A percentile compares a stretch with the other conserved stretches of the same genome.
Conservation (phyloP, 768 basidiomycete genomes). For the Boletus coccyginus region DNA sequence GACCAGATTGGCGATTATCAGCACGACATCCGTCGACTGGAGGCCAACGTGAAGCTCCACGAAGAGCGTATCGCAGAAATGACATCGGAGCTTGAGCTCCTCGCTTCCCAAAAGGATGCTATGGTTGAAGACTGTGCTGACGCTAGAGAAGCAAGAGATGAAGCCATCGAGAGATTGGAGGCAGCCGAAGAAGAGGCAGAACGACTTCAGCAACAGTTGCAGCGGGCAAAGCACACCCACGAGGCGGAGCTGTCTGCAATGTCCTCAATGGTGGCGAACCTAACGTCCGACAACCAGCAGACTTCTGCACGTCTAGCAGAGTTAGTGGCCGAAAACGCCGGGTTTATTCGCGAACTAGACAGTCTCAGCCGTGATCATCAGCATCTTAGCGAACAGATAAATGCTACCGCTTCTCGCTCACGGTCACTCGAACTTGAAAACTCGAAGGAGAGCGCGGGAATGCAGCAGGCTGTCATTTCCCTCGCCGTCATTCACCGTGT, state of each 20-base stretch:
- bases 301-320: constrained; percentile 14
- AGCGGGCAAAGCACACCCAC: constrained; percentile 21
- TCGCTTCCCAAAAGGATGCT: constrained; percentile 65
- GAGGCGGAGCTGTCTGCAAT: constrained; percentile 37
- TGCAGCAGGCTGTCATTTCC: constrained; percentile 20
- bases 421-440: constrained; percentile 10
- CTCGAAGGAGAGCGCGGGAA: constrained; percentile 3
- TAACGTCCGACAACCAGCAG: constrained; percentile 33
- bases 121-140: constrained; percentile 86
- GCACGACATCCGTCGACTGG: constrained; percentile 73
- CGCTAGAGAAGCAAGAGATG: constrained; percentile 70
- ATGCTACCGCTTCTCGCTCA: constrained; percentile 3
- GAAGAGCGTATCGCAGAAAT: constrained; percentile 74
- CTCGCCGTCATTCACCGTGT: constrained; percentile 21
- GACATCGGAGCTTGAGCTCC: constrained; percentile 64
- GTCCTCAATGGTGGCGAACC: constrained; percentile 38
- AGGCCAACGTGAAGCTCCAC: constrained; percentile 69
- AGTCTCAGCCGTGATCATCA: constrained; percentile 8
- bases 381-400: constrained; percentile 10
- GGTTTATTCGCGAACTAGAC: constrained; percentile 14
- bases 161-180: constrained; percentile 54
- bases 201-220: constrained; percentile 31
- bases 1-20: constrained; percentile 78
- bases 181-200: constrained; percentile 63
- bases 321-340: constrained; percentile 16